Evolutionary conservation across 2,329 filamentous ascomycete species (phyloP).

Genomic region (Penicillium sclerotigenum): DNA sequence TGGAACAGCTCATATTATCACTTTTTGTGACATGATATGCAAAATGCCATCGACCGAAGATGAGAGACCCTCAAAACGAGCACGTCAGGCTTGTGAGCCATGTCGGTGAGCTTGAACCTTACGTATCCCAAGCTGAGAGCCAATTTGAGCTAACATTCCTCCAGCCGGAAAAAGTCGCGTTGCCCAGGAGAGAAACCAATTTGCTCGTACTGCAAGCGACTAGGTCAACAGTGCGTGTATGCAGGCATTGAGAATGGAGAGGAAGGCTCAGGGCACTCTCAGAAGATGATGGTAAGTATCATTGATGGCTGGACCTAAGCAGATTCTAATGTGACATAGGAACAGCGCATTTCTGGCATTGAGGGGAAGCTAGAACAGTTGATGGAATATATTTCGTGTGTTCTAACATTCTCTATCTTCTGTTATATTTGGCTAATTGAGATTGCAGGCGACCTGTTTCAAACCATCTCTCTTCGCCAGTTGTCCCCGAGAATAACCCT

Average conservation of each 20-base stretch:
- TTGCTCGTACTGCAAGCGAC: conserved; percentile 33
- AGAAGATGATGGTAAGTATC: conserved; percentile 9
- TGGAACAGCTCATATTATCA: background rate
- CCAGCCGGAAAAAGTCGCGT: conserved; percentile 33
- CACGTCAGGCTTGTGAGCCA: conserved; percentile 32
- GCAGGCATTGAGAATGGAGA: conserved; percentile 10
- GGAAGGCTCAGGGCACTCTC: conserved; percentile 5
- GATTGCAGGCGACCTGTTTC: background rate
- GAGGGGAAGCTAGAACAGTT: conserved; percentile 23
- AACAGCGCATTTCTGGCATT: conserved; percentile 20
- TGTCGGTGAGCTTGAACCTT: conserved; percentile 26
- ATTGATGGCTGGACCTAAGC: too few relatives aligned
- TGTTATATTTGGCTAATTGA: background rate
- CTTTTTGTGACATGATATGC: background rate
- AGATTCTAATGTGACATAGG: conserved; percentile 5
- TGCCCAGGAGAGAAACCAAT: conserved; percentile 34
- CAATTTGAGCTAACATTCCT: background rate
- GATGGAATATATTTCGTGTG: conserved; percentile 15
- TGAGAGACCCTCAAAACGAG: conserved; percentile 18
- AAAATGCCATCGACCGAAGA: conserved; percentile 13
- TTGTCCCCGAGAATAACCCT: background rate
- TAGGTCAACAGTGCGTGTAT: conserved; percentile 34
- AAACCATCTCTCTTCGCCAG: background rate
- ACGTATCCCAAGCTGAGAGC: background rate
- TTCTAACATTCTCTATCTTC: background rate